Evolutionary conservation across 345 rosid genomes (phyloP), one percentile per base, ranked within the genome.

Genomic region (Eucalyptus dawsonii): DNA sequence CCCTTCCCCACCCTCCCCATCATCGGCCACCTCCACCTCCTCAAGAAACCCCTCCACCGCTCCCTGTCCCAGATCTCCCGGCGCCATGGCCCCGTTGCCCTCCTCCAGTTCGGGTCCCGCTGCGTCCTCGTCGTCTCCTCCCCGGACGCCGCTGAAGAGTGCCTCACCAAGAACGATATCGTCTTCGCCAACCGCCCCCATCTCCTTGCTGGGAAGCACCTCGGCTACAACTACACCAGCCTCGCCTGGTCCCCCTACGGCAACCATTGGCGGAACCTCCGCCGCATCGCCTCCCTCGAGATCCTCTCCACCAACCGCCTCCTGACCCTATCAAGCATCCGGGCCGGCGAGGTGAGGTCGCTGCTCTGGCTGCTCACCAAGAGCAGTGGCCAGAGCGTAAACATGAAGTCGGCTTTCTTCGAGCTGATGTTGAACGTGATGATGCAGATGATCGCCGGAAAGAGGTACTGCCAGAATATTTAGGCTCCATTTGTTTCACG

Each of bases 381-480:
- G 17, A 24, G 50, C 11, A 25, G n/a, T 25, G 22, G 42, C 40
- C 34, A 44, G 4, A 13, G 58, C 0, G 92, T 93, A 24, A 92
- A 94, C 53, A 83, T 92, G 88, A 92, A 90, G 86, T 54, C 94
- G 1, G 80, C 87, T 76, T 90, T 95, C 25, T 91, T 92, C 7
- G 94, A 92, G 90, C 92, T 94, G 65, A 90, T 93, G 44, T 87
- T 94, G 88, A 95, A 94, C 87, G 90, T 91, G 31, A 88, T 92
- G 87, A 92, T 91, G 95, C 92, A 93, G 92, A 93, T 94, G 93
- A 91, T 94, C 44, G 91, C 93, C 25, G 94, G 95, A 51, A 88
- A 88, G 87, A 90, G 93, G 89, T 92, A 91, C 45, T 87, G 11
- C 13, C 89, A 88, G 6, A 92, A 91, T n/a, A 87, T 31, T 8